Evolutionary conservation across 2,329 filamentous ascomycete genomes (phyloP).

Genomic region (Stemphylium vesicarium): DNA sequence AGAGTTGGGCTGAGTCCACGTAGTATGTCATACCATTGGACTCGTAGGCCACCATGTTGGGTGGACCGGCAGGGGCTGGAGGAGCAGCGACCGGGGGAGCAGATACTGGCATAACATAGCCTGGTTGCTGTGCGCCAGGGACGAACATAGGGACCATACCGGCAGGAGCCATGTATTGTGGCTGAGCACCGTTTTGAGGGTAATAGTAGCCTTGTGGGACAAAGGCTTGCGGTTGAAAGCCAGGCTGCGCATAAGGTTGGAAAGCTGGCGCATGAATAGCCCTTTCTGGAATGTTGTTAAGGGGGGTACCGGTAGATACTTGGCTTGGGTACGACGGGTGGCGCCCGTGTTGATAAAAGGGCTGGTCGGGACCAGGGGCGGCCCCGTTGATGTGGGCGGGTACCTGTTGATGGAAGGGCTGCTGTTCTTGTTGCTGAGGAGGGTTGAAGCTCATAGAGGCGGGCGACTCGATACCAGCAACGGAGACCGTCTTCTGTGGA

Average conservation of each 20-base stretch:
- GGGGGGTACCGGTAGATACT: conserved; percentile 75
- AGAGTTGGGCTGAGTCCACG: conserved; percentile 78
- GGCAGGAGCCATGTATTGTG: conserved; percentile 54
- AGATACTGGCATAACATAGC: conserved; percentile 50
- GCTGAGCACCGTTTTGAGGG: conserved; percentile 46
- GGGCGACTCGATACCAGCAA: conserved; percentile 90
- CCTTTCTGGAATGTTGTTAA: conserved; percentile 91
- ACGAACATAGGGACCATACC: conserved; percentile 64
- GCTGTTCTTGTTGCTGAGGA: conserved; percentile 72
- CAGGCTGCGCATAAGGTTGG: conserved; percentile 67
- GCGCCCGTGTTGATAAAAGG: conserved; percentile 67
- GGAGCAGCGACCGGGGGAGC: conserved; percentile 45
- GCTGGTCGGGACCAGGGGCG: conserved; percentile 57
- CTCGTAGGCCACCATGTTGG: conserved; percentile 77
- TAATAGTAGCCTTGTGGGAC: conserved; percentile 68
- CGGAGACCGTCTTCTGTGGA: conserved; percentile 91
- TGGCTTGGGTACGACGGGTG: conserved; percentile 74
- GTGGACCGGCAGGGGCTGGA: conserved; percentile 48
- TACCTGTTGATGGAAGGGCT: conserved; percentile 95
- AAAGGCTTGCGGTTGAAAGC: conserved; percentile 57
- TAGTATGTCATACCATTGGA: conserved; percentile 97
- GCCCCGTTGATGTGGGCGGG: conserved; percentile 72
- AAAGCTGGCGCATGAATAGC: conserved; percentile 90
- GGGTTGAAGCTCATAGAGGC: conserved; percentile 65
- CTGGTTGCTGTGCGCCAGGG: conserved; percentile 60